phyloP scores from a whole-genome alignment of 169 alveolate genomes.

The Haemoproteus tartakovskyi region DNA sequence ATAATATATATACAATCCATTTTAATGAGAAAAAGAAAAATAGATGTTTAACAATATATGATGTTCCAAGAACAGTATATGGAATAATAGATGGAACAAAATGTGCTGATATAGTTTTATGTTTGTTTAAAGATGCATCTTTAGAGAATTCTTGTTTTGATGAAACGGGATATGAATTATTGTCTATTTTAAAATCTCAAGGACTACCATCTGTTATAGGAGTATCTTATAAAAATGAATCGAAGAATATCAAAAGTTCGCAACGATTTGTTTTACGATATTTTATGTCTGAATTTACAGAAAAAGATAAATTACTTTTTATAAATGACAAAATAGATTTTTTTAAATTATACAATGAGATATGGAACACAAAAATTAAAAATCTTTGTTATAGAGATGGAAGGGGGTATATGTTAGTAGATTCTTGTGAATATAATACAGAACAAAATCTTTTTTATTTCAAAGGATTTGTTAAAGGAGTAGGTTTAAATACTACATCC shows the following conservation, averaged over 20 bases:
- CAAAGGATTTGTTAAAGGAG: slow-evolving; percentile 76
- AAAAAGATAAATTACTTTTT: slow-evolving; percentile 68
- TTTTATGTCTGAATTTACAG: slow-evolving; percentile 75
- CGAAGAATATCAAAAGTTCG: slow-evolving; percentile 35
- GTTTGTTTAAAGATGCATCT: slow-evolving; percentile 53
- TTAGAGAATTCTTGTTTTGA: slow-evolving; percentile 43
- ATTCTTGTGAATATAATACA: slow-evolving; percentile 65
- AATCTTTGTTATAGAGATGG: slow-evolving; percentile 72
- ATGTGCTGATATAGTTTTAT: slow-evolving; percentile 57
- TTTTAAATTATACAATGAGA: slow-evolving; percentile 46
- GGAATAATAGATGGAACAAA: slow-evolving; percentile 66
- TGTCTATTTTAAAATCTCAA: slow-evolving; percentile 72
- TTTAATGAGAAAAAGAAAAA: slow-evolving; percentile 24
- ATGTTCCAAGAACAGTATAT: slow-evolving; percentile 46
- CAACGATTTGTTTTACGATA: slow-evolving; percentile 68
- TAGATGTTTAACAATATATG: slow-evolving; percentile 41
- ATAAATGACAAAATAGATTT: slow-evolving; percentile 43
- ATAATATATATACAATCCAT: slow-evolving; percentile 48
- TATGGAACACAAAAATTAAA: slow-evolving; percentile 65
- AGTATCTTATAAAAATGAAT: slow-evolving; percentile 65
- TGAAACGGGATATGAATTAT: slow-evolving; percentile 66
- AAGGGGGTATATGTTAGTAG: slow-evolving; percentile 76
- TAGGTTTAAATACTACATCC: slow-evolving; percentile 72
- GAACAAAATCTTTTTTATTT: slow-evolving; percentile 49
- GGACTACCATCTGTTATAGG: slow-evolving; percentile 81